Base-by-base conservation (phyloP, 768 basidiomycete species). In the Tulasnella sp. region DNA sequence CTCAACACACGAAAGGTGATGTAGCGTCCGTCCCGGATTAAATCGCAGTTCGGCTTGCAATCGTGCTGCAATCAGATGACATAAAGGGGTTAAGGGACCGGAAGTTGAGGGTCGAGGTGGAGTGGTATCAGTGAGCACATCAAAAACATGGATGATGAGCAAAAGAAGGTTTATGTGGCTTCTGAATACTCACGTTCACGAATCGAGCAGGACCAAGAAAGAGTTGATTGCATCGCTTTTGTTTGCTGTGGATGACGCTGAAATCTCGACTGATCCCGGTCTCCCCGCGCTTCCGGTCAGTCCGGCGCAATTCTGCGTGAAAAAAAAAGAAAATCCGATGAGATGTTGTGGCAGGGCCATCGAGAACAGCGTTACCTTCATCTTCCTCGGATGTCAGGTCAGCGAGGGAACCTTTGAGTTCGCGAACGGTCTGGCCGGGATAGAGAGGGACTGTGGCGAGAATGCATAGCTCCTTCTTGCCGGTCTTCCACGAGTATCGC, bases 141-240 rank as follows among this genome's bases (percentile, higher is more conserved):
- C 44, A 37, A 43, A 40, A 53, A 50, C 56, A 56, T 57, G 47
- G 57, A 56, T 34, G 37, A 53, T n/a, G n/a, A n/a, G n/a, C n/a
- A 41, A 22, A 45, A 29, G 53, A 27, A 44, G 45, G 48, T 35
- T 53, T 31, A 53, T 54, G 53, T 50, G 37, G 52, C 40, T 42
- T 52, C 31, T 37, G 13, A 53, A 33, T 41, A 67, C 83, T 73
- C 66, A 89, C 87, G 63, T 90, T 90, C 55, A 90, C 87, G 68
- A 90, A 90, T 62, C 87, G 81, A 67, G 87, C 88, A 45, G 87
- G 88, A 8, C 87, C 87, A 63, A 90, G 70, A 69, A 90, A 89
- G 61, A 90, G 71, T 68, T 89, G 85, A 60, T 87, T 90, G 67
- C 85, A 86, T 71, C 89, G 89, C 75, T 86, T 81, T 64, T 85